Base-by-base conservation (phyloP, 257 asterid genomes). In the Solanum piurae region DNA sequence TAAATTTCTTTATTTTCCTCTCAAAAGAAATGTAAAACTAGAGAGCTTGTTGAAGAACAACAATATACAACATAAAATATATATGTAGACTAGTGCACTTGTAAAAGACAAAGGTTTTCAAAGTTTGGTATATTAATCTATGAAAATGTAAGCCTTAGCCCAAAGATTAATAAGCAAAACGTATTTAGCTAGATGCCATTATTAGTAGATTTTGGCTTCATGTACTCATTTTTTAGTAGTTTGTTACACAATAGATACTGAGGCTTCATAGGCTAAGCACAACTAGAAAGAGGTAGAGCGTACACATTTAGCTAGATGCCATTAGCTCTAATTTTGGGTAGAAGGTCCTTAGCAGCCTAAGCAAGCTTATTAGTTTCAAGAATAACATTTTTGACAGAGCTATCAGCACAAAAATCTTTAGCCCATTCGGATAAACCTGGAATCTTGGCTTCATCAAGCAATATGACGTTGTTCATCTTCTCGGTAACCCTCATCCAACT, bases 381-480 rank as follows among this genome's bases (percentile, higher is more conserved):
- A 89, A 94, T 40, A 40, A 40, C 46, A 85, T 91, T 91, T 89
- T 94, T 93, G 72, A 93, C 94, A 46, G 88, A 82, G 27, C 9
- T 36, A 75, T 91, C 87, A 31, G 88, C 86, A 87, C 84, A 33
- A 29, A 93, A 87, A 21, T 91, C 90, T 27, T 89, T 88, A 13
- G 92, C 92, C 98, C 95, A 95, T 75, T 71, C 85, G 42, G 38
- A 89, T 88, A 95, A 37, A 38, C 91, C 87, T 6, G 98, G 98
- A 4, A 88, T 82, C 88, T 76, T 93, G 21, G 49, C 83, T 83
- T 87, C 94, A 76, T 93, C 96, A 13, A 93, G 69, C 71, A 93
- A 29, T 4, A 89, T 91, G 18, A 88, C 18, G 12, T 89, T 90
- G 58, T 7, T 44, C 36, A 85, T 52, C 18, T 83, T 62, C 73